Percentiles rank a stretch among this genome's conserved stretches.
These are phyloP conservation scores for Tulasnella sp. DNA, from an alignment of 768 basidiomycete species.

Conservation along the genomic window DNA sequence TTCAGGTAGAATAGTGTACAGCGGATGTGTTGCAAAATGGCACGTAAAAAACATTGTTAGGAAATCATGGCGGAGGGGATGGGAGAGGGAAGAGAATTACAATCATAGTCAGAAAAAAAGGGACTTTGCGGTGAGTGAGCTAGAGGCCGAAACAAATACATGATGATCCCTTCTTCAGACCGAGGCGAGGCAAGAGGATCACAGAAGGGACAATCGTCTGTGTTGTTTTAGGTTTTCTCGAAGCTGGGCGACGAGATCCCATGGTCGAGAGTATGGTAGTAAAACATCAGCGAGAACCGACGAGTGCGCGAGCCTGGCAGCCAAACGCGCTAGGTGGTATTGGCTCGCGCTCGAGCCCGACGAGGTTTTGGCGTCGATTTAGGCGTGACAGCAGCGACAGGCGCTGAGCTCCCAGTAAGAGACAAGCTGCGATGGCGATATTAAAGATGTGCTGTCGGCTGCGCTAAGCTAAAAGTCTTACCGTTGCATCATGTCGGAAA, in stretches of 20 bases:
- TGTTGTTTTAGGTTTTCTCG: neutral
- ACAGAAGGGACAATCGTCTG: neutral
- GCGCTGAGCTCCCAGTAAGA: neutral
- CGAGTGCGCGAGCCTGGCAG: neutral
- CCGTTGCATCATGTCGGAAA: conserved; percentile 80
- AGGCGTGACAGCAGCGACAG: neutral
- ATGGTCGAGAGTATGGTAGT: neutral
- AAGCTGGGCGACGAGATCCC: neutral
- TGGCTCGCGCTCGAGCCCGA: neutral
- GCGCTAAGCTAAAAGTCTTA: conserved; percentile 38
- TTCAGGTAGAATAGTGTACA: conserved; percentile 16
- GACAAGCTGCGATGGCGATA: neutral
- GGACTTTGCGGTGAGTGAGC: neutral
- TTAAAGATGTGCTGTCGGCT: neutral
- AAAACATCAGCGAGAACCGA: neutral
- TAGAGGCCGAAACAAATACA: neutral
- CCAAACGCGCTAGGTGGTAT: neutral
- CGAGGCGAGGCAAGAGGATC: neutral
- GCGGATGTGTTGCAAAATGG: neutral
- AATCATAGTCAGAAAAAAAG: neutral
- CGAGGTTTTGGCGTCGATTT: neutral
- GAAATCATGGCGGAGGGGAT: neutral
- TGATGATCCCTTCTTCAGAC: neutral
- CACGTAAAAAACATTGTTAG: neutral
- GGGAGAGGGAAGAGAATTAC: neutral